A percentile compares a stretch with the other conserved stretches of the same genome.
These are phyloP conservation scores for Kockiozyma suomiensis DNA, from an alignment of 805 yeast species.

Conservation along the genomic window DNA sequence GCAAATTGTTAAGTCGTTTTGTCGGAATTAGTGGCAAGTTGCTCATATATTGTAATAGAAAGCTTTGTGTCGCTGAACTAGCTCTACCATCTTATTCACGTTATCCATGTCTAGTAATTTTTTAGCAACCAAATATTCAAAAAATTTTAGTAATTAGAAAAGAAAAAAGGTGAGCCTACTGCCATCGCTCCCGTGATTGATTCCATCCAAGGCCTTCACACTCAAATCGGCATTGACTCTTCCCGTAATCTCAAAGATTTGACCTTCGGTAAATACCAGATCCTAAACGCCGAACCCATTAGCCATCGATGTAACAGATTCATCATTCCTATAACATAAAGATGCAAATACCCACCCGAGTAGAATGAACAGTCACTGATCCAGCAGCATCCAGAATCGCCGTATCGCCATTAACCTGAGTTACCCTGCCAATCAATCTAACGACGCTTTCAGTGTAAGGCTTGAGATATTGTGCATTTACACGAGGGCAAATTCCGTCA, in stretches of 20 bases:
- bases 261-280: slow-evolving; percentile 33
- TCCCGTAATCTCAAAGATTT: slow-evolving; percentile 44
- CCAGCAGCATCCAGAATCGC: slow-evolving; percentile 42
- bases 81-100: slow-evolving; percentile 27
- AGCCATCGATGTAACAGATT: neutral
- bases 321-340: neutral
- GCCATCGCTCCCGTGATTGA: slow-evolving; percentile 34
- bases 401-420: slow-evolving; percentile 36
- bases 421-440: slow-evolving; percentile 42
- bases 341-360: slow-evolving; percentile 27
- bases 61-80: slow-evolving; percentile 16
- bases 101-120: slow-evolving; percentile 19
- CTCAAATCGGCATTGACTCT: slow-evolving; percentile 40
- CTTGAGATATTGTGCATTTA: slow-evolving; percentile 39
- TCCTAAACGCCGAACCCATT: neutral
- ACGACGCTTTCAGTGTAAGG: slow-evolving; percentile 37
- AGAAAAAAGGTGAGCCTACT: slow-evolving; percentile 12
- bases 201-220: slow-evolving; percentile 35
- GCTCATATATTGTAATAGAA: slow-evolving; percentile 15
- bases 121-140: neutral
- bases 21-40: no score
- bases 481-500: slow-evolving; percentile 38
- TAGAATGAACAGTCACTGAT: slow-evolving; percentile 38
- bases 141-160: neutral
- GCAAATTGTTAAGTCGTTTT: no score